Percentiles rank a stretch among this genome's conserved stretches.
Evolutionary conservation across 2,329 filamentous ascomycete genomes (phyloP).

Genomic region (Phoma sp.): DNA sequence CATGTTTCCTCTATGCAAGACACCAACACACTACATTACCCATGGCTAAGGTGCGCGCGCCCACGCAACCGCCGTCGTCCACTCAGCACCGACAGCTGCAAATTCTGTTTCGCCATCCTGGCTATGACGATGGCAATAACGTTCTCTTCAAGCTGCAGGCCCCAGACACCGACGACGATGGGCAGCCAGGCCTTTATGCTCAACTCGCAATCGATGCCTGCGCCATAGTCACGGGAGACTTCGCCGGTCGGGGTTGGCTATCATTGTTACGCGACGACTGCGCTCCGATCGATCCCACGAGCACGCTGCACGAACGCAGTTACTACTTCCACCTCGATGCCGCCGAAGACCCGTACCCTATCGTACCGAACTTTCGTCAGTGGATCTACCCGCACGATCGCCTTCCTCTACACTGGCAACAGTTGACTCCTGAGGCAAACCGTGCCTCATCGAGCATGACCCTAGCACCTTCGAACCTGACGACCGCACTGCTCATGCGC

Average conservation of each 20-base stretch:
- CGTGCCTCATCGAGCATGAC: neutral
- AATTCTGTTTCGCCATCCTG: constrained; percentile 18
- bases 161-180: constrained; percentile 9
- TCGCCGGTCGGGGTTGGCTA: constrained; percentile 3
- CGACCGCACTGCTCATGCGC: constrained; percentile 8
- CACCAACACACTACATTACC: too few relatives aligned
- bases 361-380: constrained; percentile 14
- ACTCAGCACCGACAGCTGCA: constrained; percentile 5
- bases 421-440: constrained; percentile 1
- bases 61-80: constrained; percentile 1
- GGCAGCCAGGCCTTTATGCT: constrained; percentile 12
- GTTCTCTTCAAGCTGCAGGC: constrained; percentile 17
- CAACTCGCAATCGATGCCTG: constrained; percentile 19
- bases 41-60: constrained; percentile 5
- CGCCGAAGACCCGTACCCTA: constrained; percentile 8
- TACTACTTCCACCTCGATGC: constrained; percentile 14
- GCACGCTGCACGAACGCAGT: constrained; percentile 8
- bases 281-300: constrained; percentile 10
- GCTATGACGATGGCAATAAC: constrained; percentile 17
- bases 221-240: constrained; percentile 10
- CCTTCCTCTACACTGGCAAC: constrained; percentile 12
- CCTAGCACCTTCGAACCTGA: constrained; percentile 10
- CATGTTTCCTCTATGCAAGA: too few relatives aligned
- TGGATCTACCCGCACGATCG: constrained; percentile 13
- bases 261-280: constrained; percentile 8